These are phyloP conservation scores for Chrysanthemum seticuspe DNA, from an alignment of 129 eudicot genomes.

Conservation along the genomic window DNA sequence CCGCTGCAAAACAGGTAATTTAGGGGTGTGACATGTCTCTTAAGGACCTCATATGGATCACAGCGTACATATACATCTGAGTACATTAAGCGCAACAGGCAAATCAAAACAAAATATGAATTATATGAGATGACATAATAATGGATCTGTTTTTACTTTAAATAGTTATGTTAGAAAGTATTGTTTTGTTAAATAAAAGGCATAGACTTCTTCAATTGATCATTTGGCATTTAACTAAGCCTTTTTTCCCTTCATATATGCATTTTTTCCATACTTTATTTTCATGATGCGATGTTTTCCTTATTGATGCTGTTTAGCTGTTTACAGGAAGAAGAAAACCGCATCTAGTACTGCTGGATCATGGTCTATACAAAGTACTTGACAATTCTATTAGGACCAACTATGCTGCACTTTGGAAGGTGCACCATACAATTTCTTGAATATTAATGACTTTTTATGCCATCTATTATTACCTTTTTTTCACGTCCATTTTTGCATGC, in stretches of 20 bases:
- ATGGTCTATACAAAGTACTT: constrained; percentile 92
- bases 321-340: constrained; percentile 73
- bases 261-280: not conserved
- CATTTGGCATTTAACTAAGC: not conserved
- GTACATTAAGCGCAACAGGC: too few relatives aligned
- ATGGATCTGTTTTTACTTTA: too few relatives aligned
- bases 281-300: too few relatives aligned
- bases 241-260: not conserved
- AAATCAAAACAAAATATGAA: too few relatives aligned
- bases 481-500: not conserved
- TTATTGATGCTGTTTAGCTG: not conserved
- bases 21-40: too few relatives aligned
- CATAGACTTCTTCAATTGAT: too few relatives aligned
- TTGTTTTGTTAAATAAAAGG: too few relatives aligned
- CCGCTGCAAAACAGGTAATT: too few relatives aligned
- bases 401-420: constrained; percentile 97
- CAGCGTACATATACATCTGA: too few relatives aligned
- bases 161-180: too few relatives aligned
- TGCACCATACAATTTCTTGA: constrained; percentile 16
- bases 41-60: too few relatives aligned
- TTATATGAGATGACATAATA: too few relatives aligned
- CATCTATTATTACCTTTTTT: not conserved
- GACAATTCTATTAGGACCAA: constrained; percentile 59
- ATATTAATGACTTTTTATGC: not conserved
- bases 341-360: constrained; percentile 83